Evolutionary conservation across 2,329 filamentous ascomycete genomes (phyloP).

Genomic region (Truncatella angustata): DNA sequence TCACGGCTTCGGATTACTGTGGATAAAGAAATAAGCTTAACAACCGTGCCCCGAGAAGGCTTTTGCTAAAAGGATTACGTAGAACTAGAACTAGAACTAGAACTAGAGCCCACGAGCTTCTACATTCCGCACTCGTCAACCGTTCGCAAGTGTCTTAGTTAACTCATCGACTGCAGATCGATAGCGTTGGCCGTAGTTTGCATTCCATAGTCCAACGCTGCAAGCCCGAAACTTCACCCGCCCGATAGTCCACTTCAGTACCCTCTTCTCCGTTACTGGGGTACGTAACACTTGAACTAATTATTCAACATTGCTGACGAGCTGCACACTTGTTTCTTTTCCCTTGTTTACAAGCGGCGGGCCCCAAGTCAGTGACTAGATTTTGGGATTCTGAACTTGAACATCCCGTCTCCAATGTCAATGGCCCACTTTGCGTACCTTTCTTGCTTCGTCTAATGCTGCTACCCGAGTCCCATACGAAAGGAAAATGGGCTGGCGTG

Average conservation of each 20-base stretch:
- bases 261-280: background rate
- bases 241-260: background rate
- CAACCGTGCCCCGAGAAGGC: too few relatives aligned
- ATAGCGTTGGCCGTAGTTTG: background rate
- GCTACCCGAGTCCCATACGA: background rate
- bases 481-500: background rate
- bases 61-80: too few relatives aligned
- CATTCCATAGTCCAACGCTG: background rate
- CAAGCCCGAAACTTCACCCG: background rate
- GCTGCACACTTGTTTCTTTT: background rate
- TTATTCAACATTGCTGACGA: too few relatives aligned
- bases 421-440: constrained; percentile 6
- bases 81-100: too few relatives aligned
- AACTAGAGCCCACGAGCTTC: too few relatives aligned
- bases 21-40: constrained; percentile 1
- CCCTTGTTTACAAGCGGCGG: background rate
- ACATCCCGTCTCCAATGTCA: constrained; percentile 8
- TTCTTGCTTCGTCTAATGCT: constrained; percentile 1
- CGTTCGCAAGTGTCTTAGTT: too few relatives aligned
- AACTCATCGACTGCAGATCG: background rate
- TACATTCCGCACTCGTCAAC: too few relatives aligned
- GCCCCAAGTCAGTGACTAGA: background rate
- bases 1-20: background rate
- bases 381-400: too few relatives aligned
- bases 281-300: background rate